These are phyloP conservation scores for Euphrasia confusa DNA, from an alignment of 257 asterid species.

Conservation along the genomic window DNA sequence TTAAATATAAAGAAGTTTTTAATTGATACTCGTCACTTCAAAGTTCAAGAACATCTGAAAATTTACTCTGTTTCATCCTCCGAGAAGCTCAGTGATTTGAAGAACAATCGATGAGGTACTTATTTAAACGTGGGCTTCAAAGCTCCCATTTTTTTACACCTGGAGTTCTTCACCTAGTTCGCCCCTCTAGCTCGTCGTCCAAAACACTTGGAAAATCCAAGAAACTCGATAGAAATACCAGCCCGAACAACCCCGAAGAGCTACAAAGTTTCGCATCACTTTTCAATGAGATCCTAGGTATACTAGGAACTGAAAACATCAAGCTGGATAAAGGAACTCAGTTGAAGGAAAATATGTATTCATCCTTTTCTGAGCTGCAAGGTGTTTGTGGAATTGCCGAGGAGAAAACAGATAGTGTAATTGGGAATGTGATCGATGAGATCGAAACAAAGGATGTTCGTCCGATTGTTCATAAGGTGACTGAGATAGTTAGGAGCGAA, in stretches of 20 bases:
- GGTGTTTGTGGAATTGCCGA: conserved; percentile 61
- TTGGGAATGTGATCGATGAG: conserved; percentile 20
- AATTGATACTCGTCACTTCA: too few relatives aligned
- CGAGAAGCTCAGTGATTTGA: neutral
- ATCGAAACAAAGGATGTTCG: conserved; percentile 44
- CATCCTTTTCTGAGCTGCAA: conserved; percentile 24
- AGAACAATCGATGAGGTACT: conserved; percentile 28
- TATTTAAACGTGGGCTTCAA: conserved; percentile 27
- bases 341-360: conserved; percentile 11
- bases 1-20: too few relatives aligned
- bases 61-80: too few relatives aligned
- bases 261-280: conserved; percentile 38
- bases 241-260: conserved; percentile 25
- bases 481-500: conserved; percentile 58
- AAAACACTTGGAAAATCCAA: conserved; percentile 26
- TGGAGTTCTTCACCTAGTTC: conserved; percentile 28
- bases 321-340: conserved; percentile 26
- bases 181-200: conserved; percentile 32
- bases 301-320: conserved; percentile 45
- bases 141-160: conserved; percentile 18
- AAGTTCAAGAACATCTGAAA: too few relatives aligned
- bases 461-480: conserved; percentile 55
- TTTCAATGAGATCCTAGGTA: conserved; percentile 62
- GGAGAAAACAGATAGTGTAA: conserved; percentile 20
- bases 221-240: conserved; percentile 23